These are phyloP conservation scores for Nephelium lappaceum DNA, from an alignment of 345 rosid species.

Conservation along the genomic window DNA sequence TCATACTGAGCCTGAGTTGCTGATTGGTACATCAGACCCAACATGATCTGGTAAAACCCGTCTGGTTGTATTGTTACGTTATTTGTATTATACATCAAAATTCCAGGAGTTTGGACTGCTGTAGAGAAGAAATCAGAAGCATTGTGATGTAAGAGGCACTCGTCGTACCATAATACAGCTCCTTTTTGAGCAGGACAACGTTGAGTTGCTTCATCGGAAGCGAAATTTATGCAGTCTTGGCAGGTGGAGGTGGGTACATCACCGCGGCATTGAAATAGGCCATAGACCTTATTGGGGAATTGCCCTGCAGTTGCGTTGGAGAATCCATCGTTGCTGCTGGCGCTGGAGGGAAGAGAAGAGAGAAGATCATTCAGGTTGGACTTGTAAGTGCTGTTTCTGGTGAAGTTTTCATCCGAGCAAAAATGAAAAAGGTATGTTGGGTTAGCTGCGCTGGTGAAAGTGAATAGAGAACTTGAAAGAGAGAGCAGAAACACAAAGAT, in stretches of 20 bases:
- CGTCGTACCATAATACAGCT: slow-evolving; percentile 42
- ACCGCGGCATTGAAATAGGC: slow-evolving; percentile 43
- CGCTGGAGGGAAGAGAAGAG: slow-evolving; percentile 14
- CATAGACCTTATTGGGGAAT: slow-evolving; percentile 17
- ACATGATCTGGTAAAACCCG: background rate
- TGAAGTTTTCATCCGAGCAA: slow-evolving; percentile 16
- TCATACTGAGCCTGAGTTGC: background rate
- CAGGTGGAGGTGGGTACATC: slow-evolving; percentile 31
- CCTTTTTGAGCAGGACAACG: slow-evolving; percentile 34
- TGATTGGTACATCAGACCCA: slow-evolving; percentile 7
- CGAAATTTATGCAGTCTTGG: slow-evolving; percentile 32
- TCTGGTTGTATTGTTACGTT: too few species aligned
- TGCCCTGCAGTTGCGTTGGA: slow-evolving; percentile 3
- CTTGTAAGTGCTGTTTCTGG: slow-evolving; percentile 24
- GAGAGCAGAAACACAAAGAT: too few species aligned
- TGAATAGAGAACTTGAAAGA: too few species aligned
- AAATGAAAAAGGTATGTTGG: background rate
- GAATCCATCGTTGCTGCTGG: background rate
- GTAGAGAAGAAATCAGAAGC: background rate
- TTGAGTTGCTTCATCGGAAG: slow-evolving; percentile 15
- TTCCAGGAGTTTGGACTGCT: rapidly evolving
- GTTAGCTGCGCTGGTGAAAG: background rate
- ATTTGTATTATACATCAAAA: background rate
- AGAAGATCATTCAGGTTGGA: slow-evolving; percentile 21
- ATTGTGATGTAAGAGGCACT: slow-evolving; percentile 38